Evolutionary conservation across 768 basidiomycete genomes (phyloP), one percentile per base, ranked within the genome.

Genomic region (Galerina sulciceps): DNA sequence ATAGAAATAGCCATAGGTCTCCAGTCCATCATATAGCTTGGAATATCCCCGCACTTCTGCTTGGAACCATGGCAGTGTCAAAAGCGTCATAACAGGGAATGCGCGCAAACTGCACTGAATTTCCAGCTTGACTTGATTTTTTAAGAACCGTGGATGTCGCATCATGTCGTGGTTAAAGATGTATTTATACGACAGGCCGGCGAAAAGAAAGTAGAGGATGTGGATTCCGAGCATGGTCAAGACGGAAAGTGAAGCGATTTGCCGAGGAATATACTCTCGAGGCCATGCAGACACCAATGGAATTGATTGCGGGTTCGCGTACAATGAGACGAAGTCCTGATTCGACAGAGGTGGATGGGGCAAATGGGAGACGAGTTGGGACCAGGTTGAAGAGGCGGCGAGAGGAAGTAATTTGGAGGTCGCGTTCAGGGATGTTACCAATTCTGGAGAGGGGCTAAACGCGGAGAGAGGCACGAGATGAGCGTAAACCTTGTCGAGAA

Each of bases 81-180:
- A 73, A 22, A 91, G 62, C 22, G 81, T 90, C 83, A 99, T 96
- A 3, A 70, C 74, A 0, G 95, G 96, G 69, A 96, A 96, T 0
- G 93, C 87, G 43, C 81, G 78, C 49, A 97, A 57, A 59, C 89
- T 91, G 58, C 71, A 74, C 60, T 80, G 75, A 59, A 99, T 99
- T 76, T 99, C 97, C 17, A 80, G 72, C 62, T 76, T 82, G 63
- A 92, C 85, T 72, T 99, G 97, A 68, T 95, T 86, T 69, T 92
- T 89, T 44, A 97, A 79, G 77, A 96, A 99, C 31, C 92, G 85
- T 0, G 97, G 97, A 75, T 99, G 97, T 34, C 83, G 81, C 89
- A 91, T 96, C 94, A 91, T 97, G 18, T 90, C 91, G 68, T 91
- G 90, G 76, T 99, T 94, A 84, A 98, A 99, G 55, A 99, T 85